Evolutionary conservation across 2,329 filamentous ascomycete species (phyloP).

Genomic region (Fusarium buharicum): DNA sequence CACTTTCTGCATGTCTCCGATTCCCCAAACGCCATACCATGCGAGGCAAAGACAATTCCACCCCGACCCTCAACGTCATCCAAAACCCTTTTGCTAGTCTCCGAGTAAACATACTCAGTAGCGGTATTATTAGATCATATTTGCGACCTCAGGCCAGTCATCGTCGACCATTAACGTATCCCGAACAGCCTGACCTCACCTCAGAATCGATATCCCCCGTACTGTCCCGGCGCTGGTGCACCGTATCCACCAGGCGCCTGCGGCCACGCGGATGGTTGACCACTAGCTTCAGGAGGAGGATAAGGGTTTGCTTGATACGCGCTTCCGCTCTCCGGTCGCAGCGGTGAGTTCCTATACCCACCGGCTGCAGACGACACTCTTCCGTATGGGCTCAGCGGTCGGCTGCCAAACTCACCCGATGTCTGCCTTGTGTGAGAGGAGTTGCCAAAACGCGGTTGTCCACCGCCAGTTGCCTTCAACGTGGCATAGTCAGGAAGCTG

Average conservation of each 20-base stretch:
- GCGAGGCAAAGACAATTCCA: conserved; percentile 42
- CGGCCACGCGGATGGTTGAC: conserved; percentile 45
- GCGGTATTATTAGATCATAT: conserved; percentile 27
- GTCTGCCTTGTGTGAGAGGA: conserved; percentile 54
- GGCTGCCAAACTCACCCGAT: conserved; percentile 56
- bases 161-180: neutral
- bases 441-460: conserved; percentile 50
- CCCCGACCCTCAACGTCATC: conserved; percentile 30
- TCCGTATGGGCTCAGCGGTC: conserved; percentile 62
- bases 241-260: conserved; percentile 47
- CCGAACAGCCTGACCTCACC: conserved; percentile 5
- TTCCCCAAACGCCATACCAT: conserved; percentile 46
- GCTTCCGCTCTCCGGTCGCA: conserved; percentile 57
- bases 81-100: conserved; percentile 25
- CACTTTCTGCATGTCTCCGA: conserved; percentile 33
- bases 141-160: conserved; percentile 2
- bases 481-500: conserved; percentile 70
- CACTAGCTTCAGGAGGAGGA: conserved; percentile 44
- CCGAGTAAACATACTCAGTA: conserved; percentile 7
- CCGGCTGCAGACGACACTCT: conserved; percentile 54
- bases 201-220: conserved; percentile 52
- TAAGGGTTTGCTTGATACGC: conserved; percentile 47
- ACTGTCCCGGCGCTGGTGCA: conserved; percentile 50
- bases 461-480: conserved; percentile 61
- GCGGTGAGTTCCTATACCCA: conserved; percentile 63